Conservation (phyloP, 352 stramenopile species). For the Pythium apleroticum region DNA sequence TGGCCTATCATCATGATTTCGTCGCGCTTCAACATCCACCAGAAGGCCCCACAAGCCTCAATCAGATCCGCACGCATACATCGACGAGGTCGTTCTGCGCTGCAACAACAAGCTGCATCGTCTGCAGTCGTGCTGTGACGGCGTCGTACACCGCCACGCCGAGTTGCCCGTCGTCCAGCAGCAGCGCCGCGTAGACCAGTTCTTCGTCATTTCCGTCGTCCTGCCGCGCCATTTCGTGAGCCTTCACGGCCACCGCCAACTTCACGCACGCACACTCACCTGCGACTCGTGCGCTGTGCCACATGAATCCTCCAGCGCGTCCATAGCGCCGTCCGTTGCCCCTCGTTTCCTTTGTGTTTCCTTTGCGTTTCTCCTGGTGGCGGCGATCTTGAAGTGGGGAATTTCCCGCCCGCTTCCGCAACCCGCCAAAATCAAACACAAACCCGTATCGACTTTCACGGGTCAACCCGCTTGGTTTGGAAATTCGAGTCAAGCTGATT, state of each 20-base stretch:
- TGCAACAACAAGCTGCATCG: conserved; percentile 46
- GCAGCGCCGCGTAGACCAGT: conserved; percentile 66
- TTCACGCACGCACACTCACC: not conserved
- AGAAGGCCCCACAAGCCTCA: not conserved
- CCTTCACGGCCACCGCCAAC: not conserved
- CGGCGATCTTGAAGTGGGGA: conserved; percentile 24
- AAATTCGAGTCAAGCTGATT: conserved; percentile 2
- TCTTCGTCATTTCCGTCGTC: conserved; percentile 49
- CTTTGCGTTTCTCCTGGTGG: not conserved
- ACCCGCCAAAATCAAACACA: conserved; percentile 18
- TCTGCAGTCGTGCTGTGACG: conserved; percentile 62
- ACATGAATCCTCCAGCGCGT: not conserved
- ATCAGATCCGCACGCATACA: conserved; percentile 31
- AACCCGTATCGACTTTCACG: conserved; percentile 28
- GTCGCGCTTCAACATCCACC: not conserved
- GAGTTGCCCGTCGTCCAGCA: conserved; percentile 64
- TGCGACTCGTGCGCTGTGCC: conserved; percentile 2
- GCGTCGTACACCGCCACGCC: conserved; percentile 80
- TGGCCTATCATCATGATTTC: conserved; percentile 26
- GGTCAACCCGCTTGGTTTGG: conserved; percentile 13
- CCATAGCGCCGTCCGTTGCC: not conserved
- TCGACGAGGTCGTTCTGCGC: conserved; percentile 46
- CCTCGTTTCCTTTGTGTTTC: conserved; percentile 1
- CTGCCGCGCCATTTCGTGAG: not conserved
- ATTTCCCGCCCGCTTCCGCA: conserved; percentile 11